phyloP scores from a whole-genome alignment of 2,329 filamentous ascomycete genomes.

The Fusarium cyanostomum region DNA sequence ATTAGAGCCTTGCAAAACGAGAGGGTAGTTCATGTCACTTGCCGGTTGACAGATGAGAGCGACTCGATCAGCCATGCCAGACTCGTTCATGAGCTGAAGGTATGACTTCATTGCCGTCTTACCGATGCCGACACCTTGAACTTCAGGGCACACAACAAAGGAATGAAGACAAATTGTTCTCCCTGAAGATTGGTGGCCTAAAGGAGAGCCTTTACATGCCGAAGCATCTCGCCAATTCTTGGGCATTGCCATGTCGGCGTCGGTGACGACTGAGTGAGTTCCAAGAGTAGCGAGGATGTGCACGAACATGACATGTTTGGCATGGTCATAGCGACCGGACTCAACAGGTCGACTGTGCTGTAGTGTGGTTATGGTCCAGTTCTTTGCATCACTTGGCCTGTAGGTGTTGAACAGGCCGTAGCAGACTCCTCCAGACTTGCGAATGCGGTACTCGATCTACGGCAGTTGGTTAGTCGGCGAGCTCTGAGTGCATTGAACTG shows the following conservation, averaged over 20 bases:
- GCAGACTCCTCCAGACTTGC: slow-evolving; percentile 67
- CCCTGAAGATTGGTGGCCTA: slow-evolving; percentile 78
- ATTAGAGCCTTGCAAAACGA: not conserved
- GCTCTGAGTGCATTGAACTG: not conserved
- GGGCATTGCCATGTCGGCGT: slow-evolving; percentile 80
- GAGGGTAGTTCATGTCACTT: slow-evolving; percentile 36
- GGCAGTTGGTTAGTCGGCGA: slow-evolving; percentile 1
- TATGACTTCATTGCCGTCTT: slow-evolving; percentile 79
- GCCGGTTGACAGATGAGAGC: slow-evolving; percentile 80
- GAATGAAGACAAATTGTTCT: slow-evolving; percentile 84
- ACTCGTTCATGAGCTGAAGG: slow-evolving; percentile 77
- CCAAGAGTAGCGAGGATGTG: slow-evolving; percentile 82
- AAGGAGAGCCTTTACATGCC: slow-evolving; percentile 50
- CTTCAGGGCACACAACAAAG: slow-evolving; percentile 78
- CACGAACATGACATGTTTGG: slow-evolving; percentile 71
- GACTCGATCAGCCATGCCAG: slow-evolving; percentile 75
- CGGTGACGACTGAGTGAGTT: slow-evolving; percentile 69
- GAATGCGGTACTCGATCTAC: slow-evolving; percentile 47
- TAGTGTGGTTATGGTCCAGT: slow-evolving; percentile 62
- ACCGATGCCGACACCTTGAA: slow-evolving; percentile 79
- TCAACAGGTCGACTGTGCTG: slow-evolving; percentile 65
- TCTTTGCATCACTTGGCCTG: slow-evolving; percentile 55
- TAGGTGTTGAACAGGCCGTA: slow-evolving; percentile 82
- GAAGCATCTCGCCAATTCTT: slow-evolving; percentile 68
- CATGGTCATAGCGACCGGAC: slow-evolving; percentile 48